These are phyloP conservation scores for Trichoderma afroharzianum DNA, from an alignment of 2,329 filamentous ascomycete species.

Conservation along the genomic window DNA sequence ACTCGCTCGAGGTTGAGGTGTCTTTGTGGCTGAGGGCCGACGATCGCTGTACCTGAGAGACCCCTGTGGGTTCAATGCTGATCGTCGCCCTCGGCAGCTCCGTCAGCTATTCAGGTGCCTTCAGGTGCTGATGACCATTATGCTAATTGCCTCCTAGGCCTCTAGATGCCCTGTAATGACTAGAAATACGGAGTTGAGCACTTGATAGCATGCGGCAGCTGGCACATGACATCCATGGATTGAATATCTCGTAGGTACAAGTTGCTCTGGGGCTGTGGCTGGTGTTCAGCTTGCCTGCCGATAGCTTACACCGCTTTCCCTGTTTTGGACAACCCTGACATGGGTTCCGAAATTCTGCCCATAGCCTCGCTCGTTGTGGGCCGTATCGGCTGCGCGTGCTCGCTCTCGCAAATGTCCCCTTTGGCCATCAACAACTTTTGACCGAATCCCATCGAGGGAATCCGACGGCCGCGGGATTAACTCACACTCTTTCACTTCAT, in stretches of 20 bases:
- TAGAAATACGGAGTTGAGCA: not conserved
- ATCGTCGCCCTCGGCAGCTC: not conserved
- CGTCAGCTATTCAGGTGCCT: not conserved
- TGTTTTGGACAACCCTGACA: not conserved
- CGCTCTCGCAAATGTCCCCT: constrained; percentile 1
- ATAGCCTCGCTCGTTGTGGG: constrained; percentile 14
- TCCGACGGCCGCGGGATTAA: not conserved
- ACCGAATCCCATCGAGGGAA: not conserved
- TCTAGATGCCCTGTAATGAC: not conserved
- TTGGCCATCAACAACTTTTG: constrained; percentile 11
- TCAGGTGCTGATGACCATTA: not conserved
- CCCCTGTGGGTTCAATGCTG: not conserved
- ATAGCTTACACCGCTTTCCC: constrained; percentile 14
- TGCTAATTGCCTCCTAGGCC: not conserved
- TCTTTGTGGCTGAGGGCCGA: not conserved
- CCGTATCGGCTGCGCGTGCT: constrained; percentile 5
- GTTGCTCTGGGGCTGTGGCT: not conserved
- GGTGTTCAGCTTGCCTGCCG: not conserved
- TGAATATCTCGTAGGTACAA: too few species aligned
- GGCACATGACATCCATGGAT: not conserved
- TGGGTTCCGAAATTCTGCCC: constrained; percentile 13
- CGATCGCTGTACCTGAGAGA: not conserved
- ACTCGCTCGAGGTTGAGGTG: not conserved
- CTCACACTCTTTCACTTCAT: not conserved
- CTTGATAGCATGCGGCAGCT: not conserved